Base-by-base conservation (phyloP, 768 basidiomycete species). In the Tylopilus rubrobrunneus region DNA sequence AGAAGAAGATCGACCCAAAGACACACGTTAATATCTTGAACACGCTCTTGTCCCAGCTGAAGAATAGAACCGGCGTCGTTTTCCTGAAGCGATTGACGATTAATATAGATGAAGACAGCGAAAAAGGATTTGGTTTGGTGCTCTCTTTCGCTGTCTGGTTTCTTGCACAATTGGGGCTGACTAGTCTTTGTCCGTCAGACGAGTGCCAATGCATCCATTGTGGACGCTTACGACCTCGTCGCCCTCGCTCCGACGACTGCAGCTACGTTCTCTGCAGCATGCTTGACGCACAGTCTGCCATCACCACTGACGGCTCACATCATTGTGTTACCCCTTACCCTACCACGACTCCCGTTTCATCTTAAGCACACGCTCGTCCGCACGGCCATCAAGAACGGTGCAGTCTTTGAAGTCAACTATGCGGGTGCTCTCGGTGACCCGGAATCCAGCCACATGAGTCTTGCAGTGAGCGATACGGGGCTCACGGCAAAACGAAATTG, bases 41-140 rank as follows among this genome's bases (percentile, higher is more conserved):
- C 37, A 62, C 64, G 5, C 67, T 93, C 10, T 67, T 90, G n/a
- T 66, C 73, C n/a, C 80, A 79, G 53, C 70, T 90, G 25, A 81
- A 79, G 53, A 73, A 76, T 15, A 76, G 88, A 41, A 66, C 74
- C 1, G 84, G 86, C 1, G 70, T 89, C 31, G 69, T 89, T 3
- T 83, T 81, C 54, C 73, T 95, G 48, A 91, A 88, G 66, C 75
- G 91, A 46, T 66, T 95, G 51, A 91, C 84, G n/a, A 85, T 94
- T 47, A 74, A 88, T 11, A 76, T 92, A 9, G 86, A 92, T 56
- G 83, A 90, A 61, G 87, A 86, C 40, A 92, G 91, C 62, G 89
- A 92, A 67, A 92, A 90, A 67, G 88, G 91, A 1, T 87, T 89
- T 61, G 89, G 90, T 29, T 66, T 92, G 66, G 89, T 92, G 52